A percentile compares a stretch with the other conserved stretches of the same genome.
Conservation (phyloP, 371 early-diverging fungal species). For the Spraguea lophii region DNA sequence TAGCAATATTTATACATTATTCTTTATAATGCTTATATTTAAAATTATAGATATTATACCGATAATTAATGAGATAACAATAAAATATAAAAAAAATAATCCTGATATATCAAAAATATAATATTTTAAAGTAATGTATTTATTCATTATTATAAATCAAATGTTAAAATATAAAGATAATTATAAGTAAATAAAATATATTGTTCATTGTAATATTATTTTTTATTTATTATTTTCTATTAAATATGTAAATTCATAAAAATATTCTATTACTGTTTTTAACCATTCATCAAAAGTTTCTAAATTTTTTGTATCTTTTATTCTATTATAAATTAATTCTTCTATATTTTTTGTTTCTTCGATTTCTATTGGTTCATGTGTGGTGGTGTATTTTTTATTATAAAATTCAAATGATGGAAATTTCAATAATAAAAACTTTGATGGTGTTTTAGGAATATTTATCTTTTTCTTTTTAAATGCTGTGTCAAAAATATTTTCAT, state of each 20-base stretch:
- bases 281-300: conserved; percentile 2
- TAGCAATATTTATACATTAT: too few species aligned
- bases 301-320: conserved; percentile 20
- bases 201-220: too few species aligned
- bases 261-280: background rate
- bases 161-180: too few species aligned
- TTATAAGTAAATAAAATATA: too few species aligned
- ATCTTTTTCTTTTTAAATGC: conserved; percentile 52
- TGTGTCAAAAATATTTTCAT: conserved; percentile 48
- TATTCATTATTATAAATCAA: too few species aligned
- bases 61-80: too few species aligned
- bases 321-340: conserved; percentile 11
- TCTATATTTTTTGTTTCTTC: conserved; percentile 6
- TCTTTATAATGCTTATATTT: too few species aligned
- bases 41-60: too few species aligned
- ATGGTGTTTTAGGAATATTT: conserved; percentile 91
- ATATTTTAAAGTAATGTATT: too few species aligned
- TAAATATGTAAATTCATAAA: background rate
- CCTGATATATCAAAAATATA: too few species aligned
- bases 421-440: conserved; percentile 71
- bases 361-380: conserved; percentile 5
- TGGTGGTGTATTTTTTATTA: conserved; percentile 9
- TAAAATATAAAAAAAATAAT: too few species aligned
- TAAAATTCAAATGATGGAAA: conserved; percentile 47
- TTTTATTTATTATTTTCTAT: too few species aligned